phyloP scores from a whole-genome alignment of 169 alveolate genomes.

The Plasmodium inui region DNA sequence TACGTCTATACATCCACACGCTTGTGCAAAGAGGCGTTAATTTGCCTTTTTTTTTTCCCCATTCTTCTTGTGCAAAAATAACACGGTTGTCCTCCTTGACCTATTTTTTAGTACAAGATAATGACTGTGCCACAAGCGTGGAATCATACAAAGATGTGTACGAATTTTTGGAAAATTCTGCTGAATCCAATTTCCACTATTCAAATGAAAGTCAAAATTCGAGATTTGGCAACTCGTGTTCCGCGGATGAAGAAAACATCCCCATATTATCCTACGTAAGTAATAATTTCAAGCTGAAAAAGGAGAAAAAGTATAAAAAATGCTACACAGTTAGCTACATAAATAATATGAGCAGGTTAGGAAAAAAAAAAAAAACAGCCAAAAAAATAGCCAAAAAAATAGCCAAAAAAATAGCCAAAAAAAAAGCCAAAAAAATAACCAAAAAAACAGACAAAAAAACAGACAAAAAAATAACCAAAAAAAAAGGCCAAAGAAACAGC shows the following conservation, averaged over 20 bases:
- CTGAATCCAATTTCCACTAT: slow-evolving; percentile 24
- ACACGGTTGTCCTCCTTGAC: background rate
- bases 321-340: slow-evolving; percentile 54
- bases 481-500: background rate
- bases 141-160: slow-evolving; percentile 66
- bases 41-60: background rate
- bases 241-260: slow-evolving; percentile 34
- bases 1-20: background rate
- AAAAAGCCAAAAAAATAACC: background rate
- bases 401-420: background rate
- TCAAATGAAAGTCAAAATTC: slow-evolving; percentile 61
- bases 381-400: background rate
- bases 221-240: background rate
- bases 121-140: slow-evolving; percentile 32
- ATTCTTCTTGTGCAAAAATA: background rate
- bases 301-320: slow-evolving; percentile 32
- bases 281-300: slow-evolving; percentile 22
- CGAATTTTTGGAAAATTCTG: slow-evolving; percentile 49
- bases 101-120: slow-evolving; percentile 61
- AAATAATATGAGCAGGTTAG: slow-evolving; percentile 70
- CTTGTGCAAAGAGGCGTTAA: background rate
- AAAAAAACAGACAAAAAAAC: background rate
- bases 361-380: slow-evolving; percentile 11
- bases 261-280: slow-evolving; percentile 24
- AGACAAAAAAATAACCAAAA: too few relatives aligned